These are phyloP conservation scores for Glebionis coronaria DNA, from an alignment of 129 eudicot species.

Conservation along the genomic window DNA sequence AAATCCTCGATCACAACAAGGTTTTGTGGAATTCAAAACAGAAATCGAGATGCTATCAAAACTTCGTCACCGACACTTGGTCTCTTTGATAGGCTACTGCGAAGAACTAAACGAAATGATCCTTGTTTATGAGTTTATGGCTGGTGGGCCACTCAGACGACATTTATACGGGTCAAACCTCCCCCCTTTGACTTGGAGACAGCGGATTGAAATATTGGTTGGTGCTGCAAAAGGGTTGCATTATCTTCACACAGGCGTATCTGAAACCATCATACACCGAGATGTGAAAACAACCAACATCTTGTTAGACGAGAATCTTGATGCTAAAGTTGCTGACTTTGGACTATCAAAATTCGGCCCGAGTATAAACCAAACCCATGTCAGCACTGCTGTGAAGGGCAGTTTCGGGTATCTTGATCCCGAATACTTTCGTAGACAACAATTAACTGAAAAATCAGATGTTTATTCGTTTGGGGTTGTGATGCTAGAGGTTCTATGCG, in stretches of 20 bases:
- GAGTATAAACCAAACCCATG: conserved; percentile 47
- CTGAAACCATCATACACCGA: conserved; percentile 48
- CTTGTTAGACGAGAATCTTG: conserved; percentile 48
- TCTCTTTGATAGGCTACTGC: conserved; percentile 51
- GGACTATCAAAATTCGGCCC: conserved; percentile 51
- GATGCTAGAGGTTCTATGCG: conserved; percentile 46
- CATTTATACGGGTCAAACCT: conserved; percentile 50
- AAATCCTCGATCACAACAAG: conserved; percentile 49
- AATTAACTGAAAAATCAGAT: conserved; percentile 47
- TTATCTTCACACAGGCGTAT: conserved; percentile 53
- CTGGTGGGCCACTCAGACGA: conserved; percentile 47
- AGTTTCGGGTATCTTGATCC: conserved; percentile 57
- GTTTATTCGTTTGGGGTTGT: conserved; percentile 56
- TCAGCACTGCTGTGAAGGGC: conserved; percentile 56
- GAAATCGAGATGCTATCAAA: conserved; percentile 55
- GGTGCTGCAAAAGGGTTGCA: conserved; percentile 67
- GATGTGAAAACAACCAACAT: conserved; percentile 56
- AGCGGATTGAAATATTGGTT: conserved; percentile 43
- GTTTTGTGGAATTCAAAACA: conserved; percentile 44
- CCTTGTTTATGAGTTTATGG: conserved; percentile 56
- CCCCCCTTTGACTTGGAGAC: conserved; percentile 49
- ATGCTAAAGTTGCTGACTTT: conserved; percentile 54
- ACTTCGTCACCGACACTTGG: conserved; percentile 49
- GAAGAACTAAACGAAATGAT: conserved; percentile 55
- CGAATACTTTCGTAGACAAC: conserved; percentile 49